Evolutionary conservation across 208 protist genomes (phyloP).

Genomic region (Balamuthia mandrillaris): DNA sequence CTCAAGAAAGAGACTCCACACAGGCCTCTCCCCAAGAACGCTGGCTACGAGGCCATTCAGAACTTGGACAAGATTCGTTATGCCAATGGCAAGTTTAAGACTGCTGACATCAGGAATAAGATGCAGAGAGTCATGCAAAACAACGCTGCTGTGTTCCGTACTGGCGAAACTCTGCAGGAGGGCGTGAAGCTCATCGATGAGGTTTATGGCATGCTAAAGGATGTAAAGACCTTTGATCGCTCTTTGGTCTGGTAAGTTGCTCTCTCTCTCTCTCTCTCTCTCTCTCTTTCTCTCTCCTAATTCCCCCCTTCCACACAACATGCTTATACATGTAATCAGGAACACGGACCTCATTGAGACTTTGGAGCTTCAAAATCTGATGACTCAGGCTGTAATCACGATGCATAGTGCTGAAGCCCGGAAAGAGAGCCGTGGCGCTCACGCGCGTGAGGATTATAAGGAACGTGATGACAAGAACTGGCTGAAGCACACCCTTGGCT

Average conservation of each 20-base stretch:
- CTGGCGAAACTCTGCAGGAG: conserved; percentile 84
- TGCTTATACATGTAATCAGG: conserved; percentile 69
- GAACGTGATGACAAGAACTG: conserved; percentile 93
- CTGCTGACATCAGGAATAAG: conserved; percentile 87
- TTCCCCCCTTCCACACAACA: conserved; percentile 19
- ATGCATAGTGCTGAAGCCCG: conserved; percentile 84
- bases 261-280: conserved; percentile 5
- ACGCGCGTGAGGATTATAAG: conserved; percentile 94
- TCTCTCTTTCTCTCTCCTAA: background rate
- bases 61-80: conserved; percentile 91
- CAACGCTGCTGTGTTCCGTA: conserved; percentile 93
- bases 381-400: conserved; percentile 91
- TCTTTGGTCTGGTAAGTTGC: conserved; percentile 67
- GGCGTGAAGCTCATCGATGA: conserved; percentile 88
- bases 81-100: conserved; percentile 84
- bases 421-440: conserved; percentile 94
- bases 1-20: conserved; percentile 80
- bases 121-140: conserved; percentile 97
- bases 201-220: conserved; percentile 85
- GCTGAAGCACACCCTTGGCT: conserved; percentile 98
- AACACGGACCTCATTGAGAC: conserved; percentile 98
- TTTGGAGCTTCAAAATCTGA: conserved; percentile 97
- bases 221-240: conserved; percentile 83
- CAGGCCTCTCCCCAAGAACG: conserved; percentile 75
- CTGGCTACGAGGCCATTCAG: conserved; percentile 89